These are phyloP conservation scores for Medicago arabica DNA, from an alignment of 306 rosid species.

Conservation along the genomic window DNA sequence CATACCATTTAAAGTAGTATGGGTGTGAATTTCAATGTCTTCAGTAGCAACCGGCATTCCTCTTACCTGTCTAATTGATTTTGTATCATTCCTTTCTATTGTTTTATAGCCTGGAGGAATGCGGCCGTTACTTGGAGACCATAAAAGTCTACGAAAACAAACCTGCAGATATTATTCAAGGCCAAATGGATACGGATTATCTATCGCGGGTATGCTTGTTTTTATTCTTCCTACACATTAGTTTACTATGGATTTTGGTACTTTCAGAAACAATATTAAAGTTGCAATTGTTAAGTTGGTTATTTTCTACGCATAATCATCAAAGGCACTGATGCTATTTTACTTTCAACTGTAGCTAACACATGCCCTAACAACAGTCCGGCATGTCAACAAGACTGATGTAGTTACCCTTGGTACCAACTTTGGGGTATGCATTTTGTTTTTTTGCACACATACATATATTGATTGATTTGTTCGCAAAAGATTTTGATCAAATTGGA, in stretches of 20 bases:
- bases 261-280: slow-evolving; percentile 17
- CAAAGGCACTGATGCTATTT: slow-evolving; percentile 38
- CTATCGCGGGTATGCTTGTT: slow-evolving; percentile 69
- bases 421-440: slow-evolving; percentile 75
- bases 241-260: slow-evolving; percentile 23
- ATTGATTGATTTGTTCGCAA: slow-evolving; percentile 9
- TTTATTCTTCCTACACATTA: slow-evolving; percentile 19
- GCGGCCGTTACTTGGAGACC: slow-evolving; percentile 97
- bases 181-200: slow-evolving; percentile 97
- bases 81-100: slow-evolving; percentile 33
- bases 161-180: slow-evolving; percentile 97
- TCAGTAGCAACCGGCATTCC: slow-evolving; percentile 33
- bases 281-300: slow-evolving; percentile 24
- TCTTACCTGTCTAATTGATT: slow-evolving; percentile 31
- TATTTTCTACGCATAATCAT: slow-evolving; percentile 16
- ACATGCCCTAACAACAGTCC: slow-evolving; percentile 74
- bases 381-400: slow-evolving; percentile 95
- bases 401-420: slow-evolving; percentile 95
- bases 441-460: slow-evolving; percentile 5
- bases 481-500: slow-evolving; percentile 30
- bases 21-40: slow-evolving; percentile 29
- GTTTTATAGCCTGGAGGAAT: slow-evolving; percentile 84
- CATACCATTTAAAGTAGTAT: slow-evolving; percentile 11
- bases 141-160: slow-evolving; percentile 94
- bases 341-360: slow-evolving; percentile 62